Percentiles rank a stretch among this genome's conserved stretches.
phyloP scores from a whole-genome alignment of 192 early-diverging fungal species.

The Haplosporangium gracile region DNA sequence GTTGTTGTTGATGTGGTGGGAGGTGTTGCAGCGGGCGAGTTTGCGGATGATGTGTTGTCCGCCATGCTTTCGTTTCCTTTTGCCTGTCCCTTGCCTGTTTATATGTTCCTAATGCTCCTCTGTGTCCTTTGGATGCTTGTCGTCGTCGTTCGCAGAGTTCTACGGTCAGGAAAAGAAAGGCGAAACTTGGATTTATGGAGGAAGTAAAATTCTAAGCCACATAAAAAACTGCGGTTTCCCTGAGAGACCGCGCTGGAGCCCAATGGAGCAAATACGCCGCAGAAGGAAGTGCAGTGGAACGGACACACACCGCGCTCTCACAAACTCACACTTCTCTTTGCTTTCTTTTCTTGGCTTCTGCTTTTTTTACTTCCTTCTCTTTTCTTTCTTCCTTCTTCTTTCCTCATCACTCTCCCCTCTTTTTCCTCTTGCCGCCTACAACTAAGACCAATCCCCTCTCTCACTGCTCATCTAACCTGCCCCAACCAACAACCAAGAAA shows the following conservation, averaged over 20 bases:
- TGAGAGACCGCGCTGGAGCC: constrained; percentile 1
- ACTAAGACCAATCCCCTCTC: not conserved
- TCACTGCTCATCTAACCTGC: not conserved
- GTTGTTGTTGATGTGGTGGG: not conserved
- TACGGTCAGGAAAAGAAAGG: not conserved
- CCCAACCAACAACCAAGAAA: not conserved
- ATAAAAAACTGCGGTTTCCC: constrained; percentile 30
- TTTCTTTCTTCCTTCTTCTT: not conserved
- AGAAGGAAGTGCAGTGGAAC: not conserved
- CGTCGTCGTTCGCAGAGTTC: not conserved
- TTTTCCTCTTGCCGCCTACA: not conserved
- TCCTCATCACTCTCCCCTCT: not conserved
- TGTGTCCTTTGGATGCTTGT: not conserved
- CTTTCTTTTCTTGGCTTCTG: not conserved
- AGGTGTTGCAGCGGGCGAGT: not conserved
- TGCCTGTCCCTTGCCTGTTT: not conserved
- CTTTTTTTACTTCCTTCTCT: not conserved
- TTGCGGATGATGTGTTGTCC: not conserved
- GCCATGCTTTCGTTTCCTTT: not conserved
- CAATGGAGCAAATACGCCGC: constrained; percentile 20
- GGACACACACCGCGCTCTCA: not conserved
- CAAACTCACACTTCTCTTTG: not conserved
- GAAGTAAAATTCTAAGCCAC: not conserved
- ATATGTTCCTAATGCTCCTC: not conserved
- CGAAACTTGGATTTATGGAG: not conserved